Evolutionary conservation across 805 yeast species (phyloP).

Genomic region (Ogataea degrootiae): DNA sequence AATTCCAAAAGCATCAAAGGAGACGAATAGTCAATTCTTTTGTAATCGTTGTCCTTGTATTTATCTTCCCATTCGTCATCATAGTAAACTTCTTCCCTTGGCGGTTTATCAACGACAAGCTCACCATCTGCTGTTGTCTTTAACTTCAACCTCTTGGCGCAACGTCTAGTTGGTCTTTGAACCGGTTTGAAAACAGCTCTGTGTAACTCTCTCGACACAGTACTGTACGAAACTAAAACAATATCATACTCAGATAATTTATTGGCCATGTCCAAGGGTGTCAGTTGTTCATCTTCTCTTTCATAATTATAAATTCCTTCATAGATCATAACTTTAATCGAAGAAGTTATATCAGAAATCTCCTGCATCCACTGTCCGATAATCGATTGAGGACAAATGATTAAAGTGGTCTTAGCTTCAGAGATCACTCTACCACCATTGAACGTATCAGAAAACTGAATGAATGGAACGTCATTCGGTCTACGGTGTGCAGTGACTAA

Average conservation of each 20-base stretch:
- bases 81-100: background rate
- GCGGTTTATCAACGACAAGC: conserved; percentile 1
- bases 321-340: conserved; percentile 58
- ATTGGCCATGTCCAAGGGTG: conserved; percentile 41
- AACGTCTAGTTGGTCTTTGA: conserved; percentile 40
- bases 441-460: conserved; percentile 33
- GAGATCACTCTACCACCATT: conserved; percentile 40
- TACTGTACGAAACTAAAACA: conserved; percentile 72
- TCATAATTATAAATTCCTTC: conserved; percentile 43
- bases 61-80: conserved; percentile 20
- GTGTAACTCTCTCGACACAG: conserved; percentile 71
- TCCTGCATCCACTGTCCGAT: conserved; percentile 84
- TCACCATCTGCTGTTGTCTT: conserved; percentile 1
- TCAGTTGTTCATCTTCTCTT: conserved; percentile 28
- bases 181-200: conserved; percentile 69
- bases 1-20: conserved; percentile 80
- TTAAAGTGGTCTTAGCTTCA: conserved; percentile 65
- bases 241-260: conserved; percentile 62
- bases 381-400: conserved; percentile 84
- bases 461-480: conserved; percentile 19
- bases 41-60: conserved; percentile 16
- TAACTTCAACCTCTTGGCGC: conserved; percentile 27
- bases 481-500: conserved; percentile 61
- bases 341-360: conserved; percentile 52
- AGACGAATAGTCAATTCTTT: conserved; percentile 58